Evolutionary conservation across 1,284 basidiomycete genomes (phyloP).

Genomic region (Bjerkandera adusta): DNA sequence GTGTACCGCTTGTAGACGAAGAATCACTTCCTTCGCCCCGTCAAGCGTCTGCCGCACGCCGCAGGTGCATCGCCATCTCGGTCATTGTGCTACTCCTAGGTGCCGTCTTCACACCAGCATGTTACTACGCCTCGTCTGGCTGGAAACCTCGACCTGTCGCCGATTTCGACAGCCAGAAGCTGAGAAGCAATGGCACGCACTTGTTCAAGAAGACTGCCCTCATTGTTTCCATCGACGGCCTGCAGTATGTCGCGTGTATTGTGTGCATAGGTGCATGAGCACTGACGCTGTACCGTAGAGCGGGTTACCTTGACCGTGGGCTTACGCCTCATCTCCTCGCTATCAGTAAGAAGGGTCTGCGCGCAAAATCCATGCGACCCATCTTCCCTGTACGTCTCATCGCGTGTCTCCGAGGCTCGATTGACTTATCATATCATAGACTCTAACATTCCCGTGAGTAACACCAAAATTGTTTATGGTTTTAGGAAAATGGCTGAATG

Average conservation of each 20-base stretch:
- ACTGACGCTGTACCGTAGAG: slow-evolving; percentile 40
- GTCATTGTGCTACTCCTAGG: slow-evolving; percentile 44
- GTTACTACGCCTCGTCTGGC: slow-evolving; percentile 20
- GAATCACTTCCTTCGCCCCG: too few species aligned
- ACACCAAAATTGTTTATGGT: not conserved
- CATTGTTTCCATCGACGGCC: slow-evolving; percentile 84
- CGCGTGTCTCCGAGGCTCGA: not conserved
- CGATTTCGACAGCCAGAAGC: slow-evolving; percentile 36
- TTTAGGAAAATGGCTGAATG: not conserved
- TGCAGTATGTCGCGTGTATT: slow-evolving; percentile 49
- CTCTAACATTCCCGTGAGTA: slow-evolving; percentile 85
- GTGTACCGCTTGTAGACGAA: too few species aligned
- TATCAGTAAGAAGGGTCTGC: slow-evolving; percentile 76
- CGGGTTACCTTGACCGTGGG: slow-evolving; percentile 80
- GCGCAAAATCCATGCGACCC: slow-evolving; percentile 82
- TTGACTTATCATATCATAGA: slow-evolving; percentile 39
- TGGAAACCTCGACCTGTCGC: slow-evolving; percentile 20
- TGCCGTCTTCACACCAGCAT: slow-evolving; percentile 21
- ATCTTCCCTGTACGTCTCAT: slow-evolving; percentile 72
- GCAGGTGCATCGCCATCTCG: slow-evolving; percentile 34
- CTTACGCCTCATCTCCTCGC: slow-evolving; percentile 79
- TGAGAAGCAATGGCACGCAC: slow-evolving; percentile 74
- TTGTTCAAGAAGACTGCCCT: slow-evolving; percentile 78
- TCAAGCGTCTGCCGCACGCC: too few species aligned
- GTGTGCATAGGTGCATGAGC: not conserved